Percentiles rank a stretch among this genome's conserved stretches.
Evolutionary conservation across 164 flowering plant species (phyloP).

Genomic region (Magnolia sinica): DNA sequence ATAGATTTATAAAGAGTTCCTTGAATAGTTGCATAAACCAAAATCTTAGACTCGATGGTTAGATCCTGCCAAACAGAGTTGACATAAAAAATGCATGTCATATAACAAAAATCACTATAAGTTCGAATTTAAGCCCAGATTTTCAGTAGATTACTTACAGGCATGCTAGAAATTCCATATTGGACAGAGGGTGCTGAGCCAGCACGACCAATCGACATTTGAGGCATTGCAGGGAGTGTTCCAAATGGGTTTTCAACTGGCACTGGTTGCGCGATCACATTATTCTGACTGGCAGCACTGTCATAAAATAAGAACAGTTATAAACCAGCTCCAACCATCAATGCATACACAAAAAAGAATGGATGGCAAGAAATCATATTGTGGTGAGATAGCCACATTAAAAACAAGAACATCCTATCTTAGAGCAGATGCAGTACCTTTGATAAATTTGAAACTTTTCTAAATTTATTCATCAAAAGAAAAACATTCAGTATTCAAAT

Average conservation of each 20-base stretch:
- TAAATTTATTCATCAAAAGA: no score
- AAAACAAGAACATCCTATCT: not conserved
- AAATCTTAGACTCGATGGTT: not conserved
- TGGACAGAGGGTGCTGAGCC: constrained; percentile 70
- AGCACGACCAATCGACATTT: constrained; percentile 61
- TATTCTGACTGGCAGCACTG: constrained; percentile 52
- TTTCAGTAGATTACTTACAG: constrained; percentile 33
- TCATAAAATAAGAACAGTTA: constrained; percentile 1
- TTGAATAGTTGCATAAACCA: not conserved
- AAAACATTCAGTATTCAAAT: no score
- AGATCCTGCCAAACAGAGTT: not conserved
- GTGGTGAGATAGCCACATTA: not conserved
- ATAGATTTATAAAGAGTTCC: not conserved
- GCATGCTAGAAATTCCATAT: constrained; percentile 87
- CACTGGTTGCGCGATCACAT: constrained; percentile 38
- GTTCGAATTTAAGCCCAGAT: not conserved
- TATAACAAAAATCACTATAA: no score
- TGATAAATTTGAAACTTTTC: no score
- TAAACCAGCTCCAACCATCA: not conserved
- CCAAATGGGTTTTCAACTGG: constrained; percentile 68
- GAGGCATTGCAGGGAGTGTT: constrained; percentile 83
- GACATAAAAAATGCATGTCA: not conserved
- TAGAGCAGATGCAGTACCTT: not conserved
- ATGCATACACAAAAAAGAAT: not conserved
- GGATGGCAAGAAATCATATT: not conserved